Evolutionary conservation across 2,329 filamentous ascomycete genomes (phyloP), one percentile per base, ranked within the genome.

Genomic region (Penicillium sp.): DNA sequence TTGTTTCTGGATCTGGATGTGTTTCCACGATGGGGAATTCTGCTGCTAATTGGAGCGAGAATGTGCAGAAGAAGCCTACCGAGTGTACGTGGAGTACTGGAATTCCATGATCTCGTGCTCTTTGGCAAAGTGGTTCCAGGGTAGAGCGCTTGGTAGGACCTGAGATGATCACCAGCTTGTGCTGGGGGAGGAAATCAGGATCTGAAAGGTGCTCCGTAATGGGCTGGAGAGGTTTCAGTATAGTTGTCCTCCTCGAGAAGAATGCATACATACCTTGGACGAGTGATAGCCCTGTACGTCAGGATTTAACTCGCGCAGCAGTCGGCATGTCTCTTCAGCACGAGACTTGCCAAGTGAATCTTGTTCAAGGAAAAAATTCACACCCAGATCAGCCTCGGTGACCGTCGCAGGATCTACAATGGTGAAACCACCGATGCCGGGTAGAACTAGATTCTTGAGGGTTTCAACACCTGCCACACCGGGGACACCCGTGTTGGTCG

Each of bases 301-400:
- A 2, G 89, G 88, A 57, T 98, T 98, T 44, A 98, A 72, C 64
- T 98, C 93, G 45, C 80, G 73, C 29, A 98, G 72, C 37, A 90
- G 72, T 45, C 82, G 80, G 41, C 82, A 81, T 37, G 84, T 85
- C 58, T 84, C 81, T 60, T 87, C 76, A 1, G 90, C 86, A 50
- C 92, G 80, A 16, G 80, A 80, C 55, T 80, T 81, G 36, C 88
- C 89, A 25, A 94, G 61, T 48, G 80, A 83, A 32, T 74, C 70
- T 52, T 92, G 80, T 44, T 95, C 86, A 0, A 98, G 72, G 57
- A 98, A 98, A 73, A 98, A 98, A 67, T 98, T 98, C 46, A 95
- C 83, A 3, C 93, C 92, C 27, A 98, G 71, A 56, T 98, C 92
- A 28, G 80, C 73, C 51, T 94, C 82, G 1, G 71, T 72, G n/a